Evolutionary conservation across 1,139 yeast genomes (phyloP), one percentile per base, ranked within the genome.

Genomic region (Saccharomyces pastorianus): DNA sequence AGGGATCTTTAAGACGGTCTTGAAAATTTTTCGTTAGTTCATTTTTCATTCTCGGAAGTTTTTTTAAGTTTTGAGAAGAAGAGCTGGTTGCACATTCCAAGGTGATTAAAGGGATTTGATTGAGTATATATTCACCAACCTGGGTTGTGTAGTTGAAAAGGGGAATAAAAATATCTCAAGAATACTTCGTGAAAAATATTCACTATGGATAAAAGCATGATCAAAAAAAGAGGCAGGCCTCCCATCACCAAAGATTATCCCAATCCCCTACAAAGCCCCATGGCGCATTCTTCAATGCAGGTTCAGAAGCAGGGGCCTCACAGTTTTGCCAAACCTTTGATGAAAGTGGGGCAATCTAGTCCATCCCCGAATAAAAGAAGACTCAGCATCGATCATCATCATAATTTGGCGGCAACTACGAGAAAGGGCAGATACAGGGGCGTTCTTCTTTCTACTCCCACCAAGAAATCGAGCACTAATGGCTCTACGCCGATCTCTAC

Each of bases 181-280:
- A 11, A 20, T 23, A 17, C 13, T 38, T 17, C 44, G 44, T 23
- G 20, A 23, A 17, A 9, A 20, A 38, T 17, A 20, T 20, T 20
- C 44, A 20, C 17, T 11, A 20, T 38, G 26, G 44, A 38, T 20
- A 38, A 38, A 38, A 20, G 26, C 25, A 17, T 38, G 25, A 20
- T 38, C 26, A 63, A 59, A 54, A 64, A 62, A 46, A 60, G 72
- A 54, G 72, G 72, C 6, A 63, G 72, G 62, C 72, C 72, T 7
- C 66, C 68, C 17, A 62, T 69, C 8, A 61, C 65, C 27, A 69
- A 68, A 56, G 61, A 65, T 32, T 69, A 69, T 51, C 61, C 63
- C 20, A 64, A 68, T 53, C 72, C 72, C n/a, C 55, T 66, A 61
- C 64, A 67, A 52, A 64, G 69, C 17, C 72, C 72, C 17, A 68